Evolutionary conservation across 1,284 basidiomycete genomes (phyloP).

Genomic region (Mycena sp.): DNA sequence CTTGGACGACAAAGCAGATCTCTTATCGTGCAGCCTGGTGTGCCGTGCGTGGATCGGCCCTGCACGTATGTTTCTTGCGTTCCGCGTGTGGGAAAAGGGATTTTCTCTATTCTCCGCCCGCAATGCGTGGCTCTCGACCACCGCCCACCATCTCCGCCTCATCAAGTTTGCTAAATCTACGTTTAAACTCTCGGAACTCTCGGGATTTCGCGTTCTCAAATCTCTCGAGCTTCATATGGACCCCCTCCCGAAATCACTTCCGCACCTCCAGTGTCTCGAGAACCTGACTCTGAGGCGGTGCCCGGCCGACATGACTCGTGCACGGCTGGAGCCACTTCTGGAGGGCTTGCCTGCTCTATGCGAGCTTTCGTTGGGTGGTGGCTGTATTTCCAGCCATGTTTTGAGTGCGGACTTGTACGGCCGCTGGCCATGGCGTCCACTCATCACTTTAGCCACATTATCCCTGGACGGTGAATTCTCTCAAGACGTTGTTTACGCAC

Average conservation of each 20-base stretch:
- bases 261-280: slow-evolving; percentile 1
- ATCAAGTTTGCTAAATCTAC: background rate
- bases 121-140: background rate
- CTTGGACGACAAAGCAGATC: slow-evolving; percentile 2
- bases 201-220: slow-evolving; percentile 3
- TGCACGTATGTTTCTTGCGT: background rate
- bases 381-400: background rate
- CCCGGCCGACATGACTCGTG: background rate
- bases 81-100: slow-evolving; percentile 1
- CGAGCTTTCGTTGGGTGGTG: background rate
- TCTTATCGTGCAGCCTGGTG: slow-evolving; percentile 5
- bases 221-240: slow-evolving; percentile 2
- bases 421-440: background rate
- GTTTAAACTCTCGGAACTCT: slow-evolving; percentile 1
- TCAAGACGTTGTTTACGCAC: background rate
- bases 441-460: background rate
- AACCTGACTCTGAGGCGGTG: background rate
- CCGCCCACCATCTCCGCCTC: background rate
- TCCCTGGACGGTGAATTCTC: slow-evolving; percentile 1
- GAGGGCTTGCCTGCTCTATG: background rate
- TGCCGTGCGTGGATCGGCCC: slow-evolving; percentile 2
- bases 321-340: background rate
- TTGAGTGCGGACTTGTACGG: background rate
- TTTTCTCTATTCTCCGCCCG: slow-evolving; percentile 1
- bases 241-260: slow-evolving; percentile 1